Evolutionary conservation across 768 basidiomycete species (phyloP).

Genomic region (Pholiota conissans): DNA sequence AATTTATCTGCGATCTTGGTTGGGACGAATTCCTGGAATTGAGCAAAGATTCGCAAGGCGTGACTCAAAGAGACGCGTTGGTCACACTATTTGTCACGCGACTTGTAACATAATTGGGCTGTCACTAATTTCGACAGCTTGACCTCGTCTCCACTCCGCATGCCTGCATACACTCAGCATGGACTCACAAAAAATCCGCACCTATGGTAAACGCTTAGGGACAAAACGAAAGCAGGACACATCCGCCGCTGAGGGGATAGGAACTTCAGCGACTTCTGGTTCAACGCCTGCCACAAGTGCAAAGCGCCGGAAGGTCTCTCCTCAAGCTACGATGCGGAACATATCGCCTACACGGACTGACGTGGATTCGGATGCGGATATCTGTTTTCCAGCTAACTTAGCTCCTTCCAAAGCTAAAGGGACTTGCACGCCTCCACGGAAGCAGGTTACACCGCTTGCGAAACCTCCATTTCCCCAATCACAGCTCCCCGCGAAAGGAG

Average conservation of each 20-base stretch:
- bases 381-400: neutral
- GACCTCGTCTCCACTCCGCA: neutral
- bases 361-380: constrained; percentile 1
- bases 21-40: too few species aligned
- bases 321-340: constrained; percentile 11
- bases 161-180: neutral
- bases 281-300: constrained; percentile 3
- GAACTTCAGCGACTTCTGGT: neutral
- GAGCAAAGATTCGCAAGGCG: too few species aligned
- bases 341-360: constrained; percentile 16
- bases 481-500: constrained; percentile 14
- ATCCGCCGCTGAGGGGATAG: neutral
- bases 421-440: constrained; percentile 22
- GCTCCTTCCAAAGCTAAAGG: neutral
- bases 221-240: constrained; percentile 19
- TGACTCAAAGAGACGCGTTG: neutral
- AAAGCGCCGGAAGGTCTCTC: constrained; percentile 29
- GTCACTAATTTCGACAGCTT: too few species aligned
- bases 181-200: constrained; percentile 27
- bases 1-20: too few species aligned
- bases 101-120: neutral
- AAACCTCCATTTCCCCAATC: neutral
- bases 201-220: constrained; percentile 33
- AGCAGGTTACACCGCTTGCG: constrained; percentile 8
- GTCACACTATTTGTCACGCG: neutral